Evolutionary conservation across 2,329 filamentous ascomycete species (phyloP).

Genomic region (Alternaria triticimaculans): DNA sequence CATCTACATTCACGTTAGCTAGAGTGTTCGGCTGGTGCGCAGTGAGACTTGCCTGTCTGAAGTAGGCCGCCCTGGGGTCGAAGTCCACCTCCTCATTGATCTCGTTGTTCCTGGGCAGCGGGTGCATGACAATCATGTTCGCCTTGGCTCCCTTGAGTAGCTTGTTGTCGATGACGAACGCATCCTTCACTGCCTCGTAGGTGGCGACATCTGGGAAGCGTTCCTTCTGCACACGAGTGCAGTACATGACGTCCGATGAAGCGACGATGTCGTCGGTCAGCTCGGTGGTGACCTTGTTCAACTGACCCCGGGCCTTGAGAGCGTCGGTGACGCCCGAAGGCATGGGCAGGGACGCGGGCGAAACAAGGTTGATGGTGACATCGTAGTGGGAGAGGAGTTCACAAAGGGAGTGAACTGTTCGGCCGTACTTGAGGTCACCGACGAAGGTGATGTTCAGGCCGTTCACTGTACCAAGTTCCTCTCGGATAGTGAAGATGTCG

Average conservation of each 20-base stretch:
- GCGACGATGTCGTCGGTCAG: slow-evolving; percentile 88
- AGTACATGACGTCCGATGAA: slow-evolving; percentile 91
- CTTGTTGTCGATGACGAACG: slow-evolving; percentile 87
- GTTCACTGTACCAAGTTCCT: slow-evolving; percentile 94
- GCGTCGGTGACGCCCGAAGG: slow-evolving; percentile 76
- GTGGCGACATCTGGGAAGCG: slow-evolving; percentile 81
- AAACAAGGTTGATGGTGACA: slow-evolving; percentile 89
- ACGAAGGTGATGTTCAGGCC: slow-evolving; percentile 95
- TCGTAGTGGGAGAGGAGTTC: slow-evolving; percentile 96
- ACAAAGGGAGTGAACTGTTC: slow-evolving; percentile 92
- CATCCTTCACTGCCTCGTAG: slow-evolving; percentile 88
- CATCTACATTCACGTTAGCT: slow-evolving; percentile 72
- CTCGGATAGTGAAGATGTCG: slow-evolving; percentile 97
- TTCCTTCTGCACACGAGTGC: slow-evolving; percentile 96
- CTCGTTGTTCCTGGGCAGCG: slow-evolving; percentile 90
- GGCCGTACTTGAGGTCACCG: slow-evolving; percentile 90
- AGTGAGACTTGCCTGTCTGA: slow-evolving; percentile 82
- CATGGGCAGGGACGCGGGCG: slow-evolving; percentile 78
- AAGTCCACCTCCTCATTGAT: slow-evolving; percentile 96
- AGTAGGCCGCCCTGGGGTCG: slow-evolving; percentile 95
- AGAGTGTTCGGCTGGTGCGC: background rate
- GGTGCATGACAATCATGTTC: slow-evolving; percentile 94
- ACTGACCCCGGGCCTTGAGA: slow-evolving; percentile 75
- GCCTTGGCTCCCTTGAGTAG: slow-evolving; percentile 90
- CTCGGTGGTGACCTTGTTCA: slow-evolving; percentile 75